Evolutionary conservation across 1,139 yeast species (phyloP), one percentile per base, ranked within the genome.

Genomic region (Suhomyces yuchorum): DNA sequence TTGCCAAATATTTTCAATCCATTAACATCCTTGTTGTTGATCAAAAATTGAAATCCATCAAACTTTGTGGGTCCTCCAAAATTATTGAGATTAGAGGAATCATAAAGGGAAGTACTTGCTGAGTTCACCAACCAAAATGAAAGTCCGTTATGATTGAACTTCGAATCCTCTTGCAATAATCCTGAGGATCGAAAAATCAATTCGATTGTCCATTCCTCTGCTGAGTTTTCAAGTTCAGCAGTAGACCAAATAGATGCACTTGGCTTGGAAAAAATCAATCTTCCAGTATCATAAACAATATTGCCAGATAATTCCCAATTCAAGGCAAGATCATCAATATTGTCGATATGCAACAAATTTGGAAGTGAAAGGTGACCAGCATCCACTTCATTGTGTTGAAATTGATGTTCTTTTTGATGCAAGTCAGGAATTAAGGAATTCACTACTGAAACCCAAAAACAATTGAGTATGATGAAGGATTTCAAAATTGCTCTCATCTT

Each of bases 121-220:
- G 61, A 57, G 37, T 65, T 62, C 12, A 79, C 56, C 18, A 83
- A 56, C 80, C 84, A 83, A 38, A 83, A 65, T 1, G 82, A 68
- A 28, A 82, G 58, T 0, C 84, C 85, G 51, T 84, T 81, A 8
- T 57, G 49, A 18, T 63, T 65, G 34, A 53, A 72, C n/a, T 53
- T 49, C 28, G 62, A 56, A 51, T 71, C 75, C 11, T 56, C 54
- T 3, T 52, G 48, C 4, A 54, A 50, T 3, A 59, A 58, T 3
- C 87, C 87, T 6, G 79, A 61, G 38, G 87, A 80, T 63, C 92
- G 76, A 55, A 85, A 76, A 2, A 84, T 77, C 42, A 80, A 60
- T 56, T 85, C 91, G 11, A 81, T 56, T 0, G 90, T 81, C 77
- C 87, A 84, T 36, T 80, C 78, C 8, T 75, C 59, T 2, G 63